Evolutionary conservation across 176 grass and related monocot genomes (phyloP), one percentile per base, ranked within the genome.

Genomic region (Carex scoparia): DNA sequence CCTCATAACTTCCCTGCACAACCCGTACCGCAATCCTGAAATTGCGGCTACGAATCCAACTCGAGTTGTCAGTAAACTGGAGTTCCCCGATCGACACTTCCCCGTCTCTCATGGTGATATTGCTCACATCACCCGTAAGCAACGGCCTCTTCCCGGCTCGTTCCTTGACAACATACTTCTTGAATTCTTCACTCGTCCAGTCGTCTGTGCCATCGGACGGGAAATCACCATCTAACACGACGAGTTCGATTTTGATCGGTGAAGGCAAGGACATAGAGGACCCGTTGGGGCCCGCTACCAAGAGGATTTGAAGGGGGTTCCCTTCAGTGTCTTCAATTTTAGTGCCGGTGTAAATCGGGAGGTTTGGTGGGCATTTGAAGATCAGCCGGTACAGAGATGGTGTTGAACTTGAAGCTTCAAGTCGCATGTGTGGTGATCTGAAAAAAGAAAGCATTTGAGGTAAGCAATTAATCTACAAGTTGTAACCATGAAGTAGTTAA

Each of bases 51-150:
- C 91, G 82, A 0, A 92, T 86, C 97, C 97, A 99, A 1, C 93
- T 95, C 2, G 93, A 94, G 63, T 99, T 99, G 40, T 99, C 97
- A 0, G 97, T 99, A 85, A 99, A 92, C 53, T 87, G 87, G n/a
- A 99, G 97, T 1, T 99, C 93, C 13, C 48, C 46, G 0, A 96
- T 88, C 11, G 14, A 7, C 32, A 63, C 91, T 19, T 46, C 64
- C 0, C 90, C 93, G 27, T 96, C 91, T 0, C 84, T 69, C 81
- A 96, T 79, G 67, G 85, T 88, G 23, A 94, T 65, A 49, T 83
- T 83, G 40, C 7, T 79, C 3, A 94, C 91, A 0, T 99, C 97
- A 35, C 97, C 97, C 0, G 90, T 88, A 27, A 99, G 88, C 3
- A 99, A 88, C 2, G 97, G 93, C 18, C 97, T 89, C 84, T 95